A percentile compares a stretch with the other conserved stretches of the same genome.
Evolutionary conservation across 257 asterid genomes (phyloP).

Genomic region (Sherardia arvensis): DNA sequence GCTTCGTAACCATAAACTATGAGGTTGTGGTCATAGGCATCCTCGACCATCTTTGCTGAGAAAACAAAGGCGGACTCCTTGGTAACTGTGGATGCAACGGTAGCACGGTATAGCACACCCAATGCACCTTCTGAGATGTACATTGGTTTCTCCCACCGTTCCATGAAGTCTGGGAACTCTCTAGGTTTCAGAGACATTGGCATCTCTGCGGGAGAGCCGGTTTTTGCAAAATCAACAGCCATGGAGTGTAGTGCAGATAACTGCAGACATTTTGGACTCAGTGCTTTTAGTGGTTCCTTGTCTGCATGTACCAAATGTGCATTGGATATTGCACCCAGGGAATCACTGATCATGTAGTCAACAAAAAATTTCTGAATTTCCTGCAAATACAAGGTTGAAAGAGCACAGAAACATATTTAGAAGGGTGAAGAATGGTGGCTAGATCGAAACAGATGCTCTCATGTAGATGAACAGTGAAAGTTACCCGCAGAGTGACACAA

Average conservation of each 20-base stretch:
- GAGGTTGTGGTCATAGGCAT: constrained; percentile 57
- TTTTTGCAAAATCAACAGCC: constrained; percentile 97
- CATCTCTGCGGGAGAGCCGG: constrained; percentile 97
- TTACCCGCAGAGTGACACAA: constrained; percentile 73
- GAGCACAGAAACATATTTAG: neutral
- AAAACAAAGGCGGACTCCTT: constrained; percentile 16
- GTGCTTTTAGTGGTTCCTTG: constrained; percentile 72
- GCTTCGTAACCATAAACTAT: constrained; percentile 50
- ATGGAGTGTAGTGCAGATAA: constrained; percentile 83
- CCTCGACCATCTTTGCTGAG: constrained; percentile 20
- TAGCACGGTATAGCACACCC: constrained; percentile 84
- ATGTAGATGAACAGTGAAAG: constrained; percentile 4
- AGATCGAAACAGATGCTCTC: neutral
- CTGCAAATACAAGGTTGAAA: constrained; percentile 31
- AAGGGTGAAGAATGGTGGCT: neutral
- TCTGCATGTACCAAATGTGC: constrained; percentile 90
- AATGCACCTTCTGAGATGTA: constrained; percentile 56
- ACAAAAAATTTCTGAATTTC: constrained; percentile 86
- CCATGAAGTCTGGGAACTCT: constrained; percentile 92
- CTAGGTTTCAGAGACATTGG: constrained; percentile 59
- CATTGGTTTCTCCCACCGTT: constrained; percentile 76
- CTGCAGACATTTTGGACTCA: constrained; percentile 69
- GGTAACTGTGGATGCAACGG: constrained; percentile 17
- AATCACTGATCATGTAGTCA: constrained; percentile 76
- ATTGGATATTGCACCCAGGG: constrained; percentile 79